phyloP scores from a whole-genome alignment of 192 early-diverging fungal species.

The Podila horticola region DNA sequence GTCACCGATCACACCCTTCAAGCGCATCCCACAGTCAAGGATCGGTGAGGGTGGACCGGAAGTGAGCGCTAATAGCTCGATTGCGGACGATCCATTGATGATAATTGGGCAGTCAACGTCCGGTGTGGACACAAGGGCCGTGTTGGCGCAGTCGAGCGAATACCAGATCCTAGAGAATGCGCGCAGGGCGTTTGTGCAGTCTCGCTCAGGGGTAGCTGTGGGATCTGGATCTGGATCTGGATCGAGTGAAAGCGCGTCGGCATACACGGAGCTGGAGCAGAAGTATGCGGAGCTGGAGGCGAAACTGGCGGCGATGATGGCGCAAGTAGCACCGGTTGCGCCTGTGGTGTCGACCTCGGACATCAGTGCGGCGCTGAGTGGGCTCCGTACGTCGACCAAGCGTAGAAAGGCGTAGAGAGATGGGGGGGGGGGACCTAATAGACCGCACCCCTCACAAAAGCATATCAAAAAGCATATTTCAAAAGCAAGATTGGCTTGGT shows the following conservation, averaged over 20 bases:
- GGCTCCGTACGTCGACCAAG: slow-evolving; percentile 33
- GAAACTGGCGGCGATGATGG: slow-evolving; percentile 22
- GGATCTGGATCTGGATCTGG: slow-evolving; percentile 11
- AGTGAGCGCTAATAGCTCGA: slow-evolving; percentile 27
- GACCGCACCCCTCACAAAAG: too few species aligned
- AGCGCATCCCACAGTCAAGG: slow-evolving; percentile 41
- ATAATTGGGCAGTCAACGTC: slow-evolving; percentile 18
- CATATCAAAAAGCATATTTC: background rate
- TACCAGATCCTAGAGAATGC: slow-evolving; percentile 28
- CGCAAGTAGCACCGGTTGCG: slow-evolving; percentile 1
- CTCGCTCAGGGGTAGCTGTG: slow-evolving; percentile 5
- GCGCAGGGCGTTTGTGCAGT: slow-evolving; percentile 11
- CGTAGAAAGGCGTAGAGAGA: slow-evolving; percentile 28
- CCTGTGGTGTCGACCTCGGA: slow-evolving; percentile 27
- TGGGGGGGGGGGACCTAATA: background rate
- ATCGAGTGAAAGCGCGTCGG: background rate
- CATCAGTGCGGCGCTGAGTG: slow-evolving; percentile 43
- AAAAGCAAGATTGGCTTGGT: background rate
- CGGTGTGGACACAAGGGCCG: background rate
- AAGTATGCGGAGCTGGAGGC: slow-evolving; percentile 33
- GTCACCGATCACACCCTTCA: slow-evolving; percentile 34
- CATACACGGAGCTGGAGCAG: slow-evolving; percentile 22
- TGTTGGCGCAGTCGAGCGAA: slow-evolving; percentile 21
- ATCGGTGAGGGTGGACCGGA: slow-evolving; percentile 50
- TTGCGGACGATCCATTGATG: slow-evolving; percentile 43